Conservation (phyloP, 2,329 filamentous ascomycete genomes). For the Neospermospora avenae region DNA sequence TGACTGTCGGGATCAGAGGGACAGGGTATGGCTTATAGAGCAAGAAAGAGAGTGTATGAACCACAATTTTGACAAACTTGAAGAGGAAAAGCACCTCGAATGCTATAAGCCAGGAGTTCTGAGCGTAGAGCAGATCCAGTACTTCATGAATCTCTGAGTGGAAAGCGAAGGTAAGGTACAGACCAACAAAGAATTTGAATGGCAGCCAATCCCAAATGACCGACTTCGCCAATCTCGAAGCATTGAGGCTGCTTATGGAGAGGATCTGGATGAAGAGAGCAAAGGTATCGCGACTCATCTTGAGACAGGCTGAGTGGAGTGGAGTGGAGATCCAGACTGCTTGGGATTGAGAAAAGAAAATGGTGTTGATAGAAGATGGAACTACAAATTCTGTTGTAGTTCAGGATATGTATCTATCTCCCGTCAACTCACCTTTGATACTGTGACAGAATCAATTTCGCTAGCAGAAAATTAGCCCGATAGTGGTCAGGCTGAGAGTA, state of each 20-base stretch:
- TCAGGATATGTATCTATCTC: too few relatives aligned
- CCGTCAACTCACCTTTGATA: too few relatives aligned
- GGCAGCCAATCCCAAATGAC: neutral
- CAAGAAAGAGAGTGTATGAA: conserved; percentile 22
- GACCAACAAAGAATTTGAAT: neutral
- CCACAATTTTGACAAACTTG: conserved; percentile 24
- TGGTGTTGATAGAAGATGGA: too few relatives aligned
- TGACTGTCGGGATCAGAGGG: conserved; percentile 6
- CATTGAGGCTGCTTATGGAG: neutral
- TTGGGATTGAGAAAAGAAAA: too few relatives aligned
- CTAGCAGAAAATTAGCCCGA: too few relatives aligned
- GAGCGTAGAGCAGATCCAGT: neutral
- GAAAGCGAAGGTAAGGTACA: neutral
- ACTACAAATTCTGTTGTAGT: too few relatives aligned
- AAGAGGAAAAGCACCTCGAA: conserved; percentile 17
- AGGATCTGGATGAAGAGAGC: neutral
- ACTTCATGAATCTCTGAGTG: neutral
- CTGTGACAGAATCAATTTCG: too few relatives aligned
- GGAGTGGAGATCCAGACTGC: too few relatives aligned
- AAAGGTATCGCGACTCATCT: neutral
- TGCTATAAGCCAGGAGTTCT: neutral
- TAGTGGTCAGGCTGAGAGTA: neutral
- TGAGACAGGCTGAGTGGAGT: neutral
- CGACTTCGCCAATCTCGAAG: neutral
- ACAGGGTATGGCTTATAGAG: neutral